These are phyloP conservation scores for Phytophthora melonis DNA, from an alignment of 352 stramenopile genomes.

Conservation along the genomic window DNA sequence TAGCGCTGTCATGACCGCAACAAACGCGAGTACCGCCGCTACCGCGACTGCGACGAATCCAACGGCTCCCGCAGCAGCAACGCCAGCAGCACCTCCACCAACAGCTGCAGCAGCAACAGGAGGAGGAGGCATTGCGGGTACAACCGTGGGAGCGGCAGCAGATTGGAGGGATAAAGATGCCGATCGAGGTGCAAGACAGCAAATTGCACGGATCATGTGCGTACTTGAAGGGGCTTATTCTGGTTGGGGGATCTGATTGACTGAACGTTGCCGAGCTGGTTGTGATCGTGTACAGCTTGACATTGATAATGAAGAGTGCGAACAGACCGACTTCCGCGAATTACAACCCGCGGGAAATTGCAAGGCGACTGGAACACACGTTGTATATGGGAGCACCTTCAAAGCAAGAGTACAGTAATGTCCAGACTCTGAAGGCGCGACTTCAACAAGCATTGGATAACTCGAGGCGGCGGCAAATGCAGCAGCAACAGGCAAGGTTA, in stretches of 20 bases:
- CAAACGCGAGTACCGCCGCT: conserved; percentile 16
- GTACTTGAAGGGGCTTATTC: conserved; percentile 28
- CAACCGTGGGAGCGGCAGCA: conserved; percentile 31
- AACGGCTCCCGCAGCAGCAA: neutral
- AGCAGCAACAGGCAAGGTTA: conserved; percentile 61
- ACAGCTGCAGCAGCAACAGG: neutral
- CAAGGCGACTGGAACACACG: conserved; percentile 83
- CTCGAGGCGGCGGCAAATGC: conserved; percentile 80
- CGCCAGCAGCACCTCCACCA: neutral
- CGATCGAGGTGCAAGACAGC: conserved; percentile 78
- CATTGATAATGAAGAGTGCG: conserved; percentile 91
- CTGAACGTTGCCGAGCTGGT: conserved; percentile 22
- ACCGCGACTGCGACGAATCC: conserved; percentile 3
- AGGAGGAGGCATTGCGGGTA: conserved; percentile 3
- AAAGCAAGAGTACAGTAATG: conserved; percentile 89
- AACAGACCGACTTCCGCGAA: conserved; percentile 89
- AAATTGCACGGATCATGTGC: conserved; percentile 92
- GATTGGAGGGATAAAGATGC: conserved; percentile 91
- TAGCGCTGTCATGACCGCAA: conserved; percentile 28
- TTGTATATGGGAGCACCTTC: conserved; percentile 89
- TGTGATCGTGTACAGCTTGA: conserved; percentile 63
- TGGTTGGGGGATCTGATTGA: conserved; percentile 10
- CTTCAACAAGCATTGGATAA: conserved; percentile 90
- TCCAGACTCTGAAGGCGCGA: conserved; percentile 85
- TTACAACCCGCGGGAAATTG: conserved; percentile 91